phyloP scores from a whole-genome alignment of 139 green algal species.

The Chlamydomonas sphaeroides region DNA sequence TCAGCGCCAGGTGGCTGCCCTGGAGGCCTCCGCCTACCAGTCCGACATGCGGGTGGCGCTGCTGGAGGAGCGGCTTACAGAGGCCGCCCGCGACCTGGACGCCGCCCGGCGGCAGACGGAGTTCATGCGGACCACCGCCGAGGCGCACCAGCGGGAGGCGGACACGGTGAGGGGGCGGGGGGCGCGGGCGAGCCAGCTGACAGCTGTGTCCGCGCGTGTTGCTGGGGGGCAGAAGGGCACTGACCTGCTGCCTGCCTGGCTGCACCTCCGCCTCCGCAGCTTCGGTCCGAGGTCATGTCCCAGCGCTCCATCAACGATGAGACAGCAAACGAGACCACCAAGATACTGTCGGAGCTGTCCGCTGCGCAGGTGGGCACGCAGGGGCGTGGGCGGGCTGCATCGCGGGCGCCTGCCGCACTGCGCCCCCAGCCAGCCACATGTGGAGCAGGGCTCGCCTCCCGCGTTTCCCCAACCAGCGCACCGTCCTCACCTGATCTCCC shows the following conservation, averaged over 20 bases:
- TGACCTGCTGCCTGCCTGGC: too few relatives aligned
- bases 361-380: background rate
- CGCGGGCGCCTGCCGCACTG: too few relatives aligned
- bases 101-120: constrained; percentile 30
- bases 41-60: constrained; percentile 14
- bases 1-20: background rate
- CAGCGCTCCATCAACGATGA: constrained; percentile 40
- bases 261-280: background rate
- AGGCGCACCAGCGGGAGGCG: constrained; percentile 42
- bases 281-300: constrained; percentile 25
- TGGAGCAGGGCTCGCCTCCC: too few relatives aligned
- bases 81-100: background rate
- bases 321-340: constrained; percentile 42
- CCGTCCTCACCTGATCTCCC: too few relatives aligned
- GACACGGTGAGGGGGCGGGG: constrained; percentile 19
- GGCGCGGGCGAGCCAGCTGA: too few relatives aligned
- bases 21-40: background rate
- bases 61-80: constrained; percentile 25
- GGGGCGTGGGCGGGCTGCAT: background rate
- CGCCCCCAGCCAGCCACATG: too few relatives aligned
- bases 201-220: too few relatives aligned
- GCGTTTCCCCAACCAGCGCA: too few relatives aligned
- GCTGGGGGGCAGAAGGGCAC: too few relatives aligned
- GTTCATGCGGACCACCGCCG: constrained; percentile 32
- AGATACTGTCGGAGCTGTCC: constrained; percentile 37